Evolutionary conservation across 2,329 filamentous ascomycete genomes (phyloP).

Genomic region (Emmonsiellopsis sp.): DNA sequence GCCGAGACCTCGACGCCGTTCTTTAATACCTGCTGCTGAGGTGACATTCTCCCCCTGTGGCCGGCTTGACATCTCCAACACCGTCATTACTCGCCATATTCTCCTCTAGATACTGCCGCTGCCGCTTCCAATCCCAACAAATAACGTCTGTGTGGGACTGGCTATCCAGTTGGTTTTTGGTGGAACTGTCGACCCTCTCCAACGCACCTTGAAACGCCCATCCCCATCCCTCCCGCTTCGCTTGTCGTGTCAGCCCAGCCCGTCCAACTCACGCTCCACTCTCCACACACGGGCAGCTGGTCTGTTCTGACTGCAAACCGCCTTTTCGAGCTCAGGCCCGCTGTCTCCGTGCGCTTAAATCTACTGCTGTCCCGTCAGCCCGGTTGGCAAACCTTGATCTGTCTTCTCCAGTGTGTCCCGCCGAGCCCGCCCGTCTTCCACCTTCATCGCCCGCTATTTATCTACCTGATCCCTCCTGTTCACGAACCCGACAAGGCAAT

Average conservation of each 20-base stretch:
- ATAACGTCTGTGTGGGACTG: neutral
- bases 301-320: neutral
- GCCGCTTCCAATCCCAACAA: neutral
- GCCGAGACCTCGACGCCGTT: too few relatives aligned
- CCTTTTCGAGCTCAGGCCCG: neutral
- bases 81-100: neutral
- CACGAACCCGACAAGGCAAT: neutral
- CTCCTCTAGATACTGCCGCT: neutral
- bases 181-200: neutral
- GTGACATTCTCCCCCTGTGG: too few relatives aligned
- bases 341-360: neutral
- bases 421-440: neutral
- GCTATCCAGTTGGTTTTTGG: neutral
- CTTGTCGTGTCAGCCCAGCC: neutral
- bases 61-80: too few relatives aligned
- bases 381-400: neutral
- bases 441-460: neutral
- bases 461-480: neutral
- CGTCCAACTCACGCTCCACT: neutral
- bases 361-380: neutral
- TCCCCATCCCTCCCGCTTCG: neutral
- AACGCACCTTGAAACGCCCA: neutral
- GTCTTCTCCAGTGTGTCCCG: neutral
- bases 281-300: neutral
- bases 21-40: too few relatives aligned